Conservation (phyloP, 805 yeast genomes). For the Pichia thaimueangensis region DNA sequence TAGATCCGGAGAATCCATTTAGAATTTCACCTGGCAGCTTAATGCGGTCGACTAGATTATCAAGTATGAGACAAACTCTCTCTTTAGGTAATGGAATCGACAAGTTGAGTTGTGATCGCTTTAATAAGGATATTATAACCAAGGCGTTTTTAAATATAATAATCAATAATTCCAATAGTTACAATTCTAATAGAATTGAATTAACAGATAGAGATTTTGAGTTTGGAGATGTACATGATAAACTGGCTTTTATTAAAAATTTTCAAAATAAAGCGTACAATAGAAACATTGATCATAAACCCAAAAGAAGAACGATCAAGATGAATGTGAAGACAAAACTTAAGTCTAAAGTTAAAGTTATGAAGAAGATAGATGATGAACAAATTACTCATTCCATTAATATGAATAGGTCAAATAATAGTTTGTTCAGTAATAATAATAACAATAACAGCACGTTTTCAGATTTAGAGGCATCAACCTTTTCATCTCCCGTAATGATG, state of each 20-base stretch:
- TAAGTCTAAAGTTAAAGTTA: constrained; percentile 1
- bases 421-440: constrained; percentile 2
- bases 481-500: background rate
- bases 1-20: constrained; percentile 55
- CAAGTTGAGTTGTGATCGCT: constrained; percentile 27
- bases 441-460: no score
- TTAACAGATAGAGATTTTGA: constrained; percentile 26
- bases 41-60: constrained; percentile 59
- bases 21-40: constrained; percentile 56
- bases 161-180: constrained; percentile 22
- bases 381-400: background rate
- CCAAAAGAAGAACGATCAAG: constrained; percentile 25
- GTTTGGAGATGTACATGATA: constrained; percentile 31
- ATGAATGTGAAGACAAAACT: constrained; percentile 7
- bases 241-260: constrained; percentile 34
- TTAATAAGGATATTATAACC: constrained; percentile 29
- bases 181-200: constrained; percentile 29
- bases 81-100: constrained; percentile 41
- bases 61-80: constrained; percentile 73
- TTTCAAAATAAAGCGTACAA: constrained; percentile 41
- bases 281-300: constrained; percentile 28
- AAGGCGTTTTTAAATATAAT: constrained; percentile 28
- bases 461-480: background rate
- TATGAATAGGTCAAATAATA: background rate
- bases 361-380: background rate